Base-by-base conservation (phyloP, 148 eudicot species). In the Gaultheria prostrata region DNA sequence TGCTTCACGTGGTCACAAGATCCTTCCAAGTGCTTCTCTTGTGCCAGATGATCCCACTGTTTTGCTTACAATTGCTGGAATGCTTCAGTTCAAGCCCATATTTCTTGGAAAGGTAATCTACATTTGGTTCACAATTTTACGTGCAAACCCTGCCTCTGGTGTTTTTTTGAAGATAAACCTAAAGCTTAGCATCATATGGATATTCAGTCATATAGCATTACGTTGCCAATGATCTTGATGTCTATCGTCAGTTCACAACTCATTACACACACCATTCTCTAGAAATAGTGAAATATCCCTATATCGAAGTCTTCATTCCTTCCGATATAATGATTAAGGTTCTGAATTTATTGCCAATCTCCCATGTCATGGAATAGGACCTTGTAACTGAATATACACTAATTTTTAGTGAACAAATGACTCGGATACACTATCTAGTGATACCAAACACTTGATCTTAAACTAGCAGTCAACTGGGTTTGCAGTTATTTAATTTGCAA, bases 41-140 rank as follows among this genome's bases (percentile, higher is more conserved):
- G 98, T 97, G 71, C 99, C 99, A 15, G 98, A 94, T 83, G 99
- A 97, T 91, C 99, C 98, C 80, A 97, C 99, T 49, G 99, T 97
- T 77, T 89, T 97, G 84, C 85, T 97, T 80, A 97, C 99, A 76
- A 97, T 97, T 83, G 99, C 99, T 7, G 99, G 99, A 84, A 97
- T 97, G 99, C 99, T 97, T 57, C 99, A 91, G 90, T 97, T 97
- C 89, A 97, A 97, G 88, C 99, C 99, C 77, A 89, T 97, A 82
- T 97, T 97, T 87, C 91, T 97, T 80, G 99, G 98, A 57, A 92
- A 97, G 99, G 99, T 97, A 88, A 88, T 32, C 48, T 77, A 80
- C 45, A 12, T 30, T 4, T 48, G 43, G 8, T 33, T 87, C 33
- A 26, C 8, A 10, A 46, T 15, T 49, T 69, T 81, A 57, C 73